phyloP scores from a whole-genome alignment of 2,329 filamentous ascomycete species.

The Apiospora aurea region DNA sequence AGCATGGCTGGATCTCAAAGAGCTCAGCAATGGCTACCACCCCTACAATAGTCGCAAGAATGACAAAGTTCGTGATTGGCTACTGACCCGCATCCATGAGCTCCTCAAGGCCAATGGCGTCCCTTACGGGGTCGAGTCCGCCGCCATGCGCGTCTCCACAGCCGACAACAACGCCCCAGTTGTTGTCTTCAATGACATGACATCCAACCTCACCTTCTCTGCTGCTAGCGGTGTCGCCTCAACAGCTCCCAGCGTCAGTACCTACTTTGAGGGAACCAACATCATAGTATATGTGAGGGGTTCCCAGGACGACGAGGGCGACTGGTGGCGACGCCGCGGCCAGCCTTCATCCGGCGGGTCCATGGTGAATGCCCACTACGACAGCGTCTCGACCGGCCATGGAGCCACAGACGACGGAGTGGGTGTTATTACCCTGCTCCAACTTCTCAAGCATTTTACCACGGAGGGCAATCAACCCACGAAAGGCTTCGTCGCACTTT shows the following conservation, averaged over 20 bases:
- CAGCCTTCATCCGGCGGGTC: constrained; percentile 14
- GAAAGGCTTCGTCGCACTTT: constrained; percentile 78
- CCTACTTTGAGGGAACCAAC: constrained; percentile 91
- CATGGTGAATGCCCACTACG: constrained; percentile 27
- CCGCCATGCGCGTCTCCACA: not conserved
- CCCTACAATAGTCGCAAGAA: constrained; percentile 89
- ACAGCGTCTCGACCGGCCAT: constrained; percentile 83
- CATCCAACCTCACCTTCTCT: constrained; percentile 76
- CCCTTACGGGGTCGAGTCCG: constrained; percentile 6
- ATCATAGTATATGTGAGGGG: constrained; percentile 89
- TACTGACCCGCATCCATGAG: constrained; percentile 72
- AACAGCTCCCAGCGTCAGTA: constrained; percentile 46
- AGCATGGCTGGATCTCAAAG: constrained; percentile 84
- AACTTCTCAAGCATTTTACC: constrained; percentile 85
- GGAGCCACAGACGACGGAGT: constrained; percentile 92
- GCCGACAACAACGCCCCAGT: constrained; percentile 52
- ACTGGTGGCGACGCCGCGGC: constrained; percentile 68
- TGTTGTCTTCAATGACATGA: constrained; percentile 78
- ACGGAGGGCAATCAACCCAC: constrained; percentile 72
- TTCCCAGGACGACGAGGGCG: constrained; percentile 69
- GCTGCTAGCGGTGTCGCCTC: constrained; percentile 33
- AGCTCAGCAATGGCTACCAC: constrained; percentile 78
- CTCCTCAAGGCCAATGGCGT: constrained; percentile 70
- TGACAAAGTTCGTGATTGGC: constrained; percentile 78
- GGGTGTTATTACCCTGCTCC: constrained; percentile 82